Percentiles rank a stretch among this genome's conserved stretches.
phyloP scores from a whole-genome alignment of 257 asterid genomes.

The Rehmannia glutinosa region DNA sequence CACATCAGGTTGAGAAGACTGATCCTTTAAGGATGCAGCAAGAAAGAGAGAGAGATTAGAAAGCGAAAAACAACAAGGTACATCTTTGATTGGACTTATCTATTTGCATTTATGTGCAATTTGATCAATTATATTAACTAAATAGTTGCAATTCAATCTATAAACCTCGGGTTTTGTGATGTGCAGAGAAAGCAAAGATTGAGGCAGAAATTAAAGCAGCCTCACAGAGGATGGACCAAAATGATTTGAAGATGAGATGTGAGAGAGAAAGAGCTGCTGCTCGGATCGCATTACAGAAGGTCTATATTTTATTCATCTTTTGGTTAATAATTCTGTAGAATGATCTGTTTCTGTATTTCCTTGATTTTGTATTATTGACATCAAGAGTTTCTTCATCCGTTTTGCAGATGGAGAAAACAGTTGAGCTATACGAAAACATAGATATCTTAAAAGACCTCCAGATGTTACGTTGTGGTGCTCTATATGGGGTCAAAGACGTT shows the following conservation, averaged over 20 bases:
- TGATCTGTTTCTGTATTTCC: not conserved
- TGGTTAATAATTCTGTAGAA: not conserved
- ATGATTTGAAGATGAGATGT: slow-evolving; percentile 33
- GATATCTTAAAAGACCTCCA: slow-evolving; percentile 42
- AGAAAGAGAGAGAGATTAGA: slow-evolving; percentile 56
- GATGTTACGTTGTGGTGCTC: slow-evolving; percentile 29
- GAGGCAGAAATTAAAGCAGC: slow-evolving; percentile 59
- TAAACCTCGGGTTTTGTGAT: not conserved
- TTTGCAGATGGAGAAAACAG: slow-evolving; percentile 50
- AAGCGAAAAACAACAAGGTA: slow-evolving; percentile 62
- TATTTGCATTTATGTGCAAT: not conserved
- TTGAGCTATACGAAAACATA: slow-evolving; percentile 32
- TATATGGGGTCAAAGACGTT: too few species aligned
- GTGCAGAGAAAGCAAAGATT: slow-evolving; percentile 59
- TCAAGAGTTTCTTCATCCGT: not conserved
- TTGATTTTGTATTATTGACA: too few species aligned
- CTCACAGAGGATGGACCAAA: slow-evolving; percentile 29
- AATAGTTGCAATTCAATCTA: not conserved
- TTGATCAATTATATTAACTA: not conserved
- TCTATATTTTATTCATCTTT: not conserved
- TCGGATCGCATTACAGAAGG: slow-evolving; percentile 55
- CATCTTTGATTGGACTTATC: not conserved
- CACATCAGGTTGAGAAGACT: slow-evolving; percentile 42
- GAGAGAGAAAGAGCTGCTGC: slow-evolving; percentile 64
- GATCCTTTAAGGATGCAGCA: slow-evolving; percentile 40